Evolutionary conservation across 1,139 yeast genomes (phyloP), one percentile per base, ranked within the genome.

Genomic region (Debaryomyces nepalensis): DNA sequence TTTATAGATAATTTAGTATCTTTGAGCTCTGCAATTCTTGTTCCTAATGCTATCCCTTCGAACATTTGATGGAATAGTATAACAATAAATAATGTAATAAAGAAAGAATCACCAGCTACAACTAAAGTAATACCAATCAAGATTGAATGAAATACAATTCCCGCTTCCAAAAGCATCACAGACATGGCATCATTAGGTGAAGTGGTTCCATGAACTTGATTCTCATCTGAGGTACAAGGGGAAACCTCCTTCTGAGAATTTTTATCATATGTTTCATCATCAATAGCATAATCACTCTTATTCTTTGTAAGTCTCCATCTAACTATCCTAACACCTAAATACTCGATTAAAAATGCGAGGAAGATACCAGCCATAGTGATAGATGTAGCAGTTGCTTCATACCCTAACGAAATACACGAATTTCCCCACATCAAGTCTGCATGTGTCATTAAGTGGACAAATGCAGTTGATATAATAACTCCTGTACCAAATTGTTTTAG

Each of bases 321-420:
- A 39, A 43, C 29, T n/a, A 49, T 31, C 27, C 54, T 44, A 20
- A 40, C 40, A 26, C 42, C 45, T 24, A 47, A n/a, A 37, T 50
- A 54, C 20, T 69, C 73, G 26, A 66, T 46, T 11, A 60, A 35
- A 49, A 68, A 68, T 3, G 68, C 61, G 23, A 63, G 36, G 32
- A 64, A 58, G 5, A 66, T 47, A 3, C 71, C 70, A 0, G 67
- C 69, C 58, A 68, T 57, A 10, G 63, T 58, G 34, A 68, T 64
- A 5, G 69, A 61, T 9, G 70, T 55, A 5, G 63, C 58, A 23
- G 58, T 55, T 10, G 58, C 63, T 56, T 70, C 75, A 53, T 57
- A 61, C 4, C 37, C 12, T 5, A 56, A 21, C 9, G 29, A 12
- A 16, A 64, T 49, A 53, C 68, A 63, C 6, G 53, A 45, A 45